These are phyloP conservation scores for Camellia granthamiana DNA, from an alignment of 148 eudicot genomes.

Conservation along the genomic window DNA sequence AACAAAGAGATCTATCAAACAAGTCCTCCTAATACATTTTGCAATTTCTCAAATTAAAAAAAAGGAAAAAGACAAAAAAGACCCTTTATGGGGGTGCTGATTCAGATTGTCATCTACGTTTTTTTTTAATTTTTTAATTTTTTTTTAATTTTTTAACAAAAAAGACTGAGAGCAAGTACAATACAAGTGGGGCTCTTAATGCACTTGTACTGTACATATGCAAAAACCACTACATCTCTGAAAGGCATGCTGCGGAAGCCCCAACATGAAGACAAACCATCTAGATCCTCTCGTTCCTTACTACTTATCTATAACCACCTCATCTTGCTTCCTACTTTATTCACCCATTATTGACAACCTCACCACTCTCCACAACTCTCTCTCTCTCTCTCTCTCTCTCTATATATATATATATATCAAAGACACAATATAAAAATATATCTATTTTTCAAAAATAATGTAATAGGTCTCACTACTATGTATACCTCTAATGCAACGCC, in stretches of 20 bases:
- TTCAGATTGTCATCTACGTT: too few relatives aligned
- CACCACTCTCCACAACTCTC: constrained; percentile 22
- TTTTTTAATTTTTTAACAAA: neutral
- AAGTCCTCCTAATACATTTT: too few relatives aligned
- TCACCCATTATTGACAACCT: constrained; percentile 18
- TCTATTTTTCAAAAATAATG: neutral
- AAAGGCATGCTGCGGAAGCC: constrained; percentile 12
- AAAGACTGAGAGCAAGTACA: too few relatives aligned
- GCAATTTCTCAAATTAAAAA: too few relatives aligned
- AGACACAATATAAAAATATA: neutral
- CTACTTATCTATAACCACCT: constrained; percentile 20
- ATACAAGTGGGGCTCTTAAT: constrained; percentile 20
- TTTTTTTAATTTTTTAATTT: too few relatives aligned
- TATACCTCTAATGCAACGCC: too few relatives aligned
- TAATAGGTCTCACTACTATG: too few relatives aligned
- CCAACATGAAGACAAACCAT: constrained; percentile 33
- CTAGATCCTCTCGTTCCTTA: constrained; percentile 25
- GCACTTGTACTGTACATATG: constrained; percentile 17
- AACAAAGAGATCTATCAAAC: too few relatives aligned
- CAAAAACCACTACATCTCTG: constrained; percentile 14
- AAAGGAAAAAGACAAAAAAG: too few relatives aligned
- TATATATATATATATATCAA: neutral
- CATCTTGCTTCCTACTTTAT: constrained; percentile 15
- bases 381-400: too few relatives aligned
- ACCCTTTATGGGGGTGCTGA: too few relatives aligned